A percentile compares a stretch with the other conserved stretches of the same genome.
Evolutionary conservation across 208 protist species (phyloP).

Genomic region (Phytomonas sp.): DNA sequence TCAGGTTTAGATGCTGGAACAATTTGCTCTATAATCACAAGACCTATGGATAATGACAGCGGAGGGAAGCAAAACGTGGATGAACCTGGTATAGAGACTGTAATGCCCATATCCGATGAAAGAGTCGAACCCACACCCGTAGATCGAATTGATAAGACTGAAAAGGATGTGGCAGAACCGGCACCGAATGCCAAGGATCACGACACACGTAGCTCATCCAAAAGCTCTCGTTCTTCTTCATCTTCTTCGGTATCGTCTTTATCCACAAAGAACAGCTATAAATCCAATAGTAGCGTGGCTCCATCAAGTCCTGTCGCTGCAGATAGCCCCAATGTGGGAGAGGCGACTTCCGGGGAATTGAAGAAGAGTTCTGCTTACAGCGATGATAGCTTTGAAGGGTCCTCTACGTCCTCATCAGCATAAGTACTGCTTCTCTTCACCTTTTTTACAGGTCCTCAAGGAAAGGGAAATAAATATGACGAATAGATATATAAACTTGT

Average conservation of each 20-base stretch:
- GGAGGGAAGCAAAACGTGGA: background rate
- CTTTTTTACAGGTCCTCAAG: background rate
- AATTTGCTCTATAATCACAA: constrained; percentile 31
- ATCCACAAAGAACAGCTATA: background rate
- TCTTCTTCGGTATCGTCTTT: background rate
- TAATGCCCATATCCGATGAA: background rate
- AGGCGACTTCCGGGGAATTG: background rate
- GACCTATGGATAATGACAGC: background rate
- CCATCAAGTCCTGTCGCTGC: background rate
- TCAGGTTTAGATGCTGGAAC: constrained; percentile 49
- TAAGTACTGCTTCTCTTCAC: background rate
- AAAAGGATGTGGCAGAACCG: constrained; percentile 6
- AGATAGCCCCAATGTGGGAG: background rate
- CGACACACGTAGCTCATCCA: background rate
- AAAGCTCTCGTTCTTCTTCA: background rate
- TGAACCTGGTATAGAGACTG: background rate
- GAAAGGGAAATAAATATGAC: background rate
- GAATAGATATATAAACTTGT: constrained; percentile 2
- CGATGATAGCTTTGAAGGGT: constrained; percentile 30
- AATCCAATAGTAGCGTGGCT: background rate
- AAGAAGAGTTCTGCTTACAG: constrained; percentile 15
- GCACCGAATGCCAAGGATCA: background rate
- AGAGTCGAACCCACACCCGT: background rate
- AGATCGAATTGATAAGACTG: background rate
- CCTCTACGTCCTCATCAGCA: constrained; percentile 10